Conservation (phyloP, 108 stramenopile species). For the Licmophora abbreviata region DNA sequence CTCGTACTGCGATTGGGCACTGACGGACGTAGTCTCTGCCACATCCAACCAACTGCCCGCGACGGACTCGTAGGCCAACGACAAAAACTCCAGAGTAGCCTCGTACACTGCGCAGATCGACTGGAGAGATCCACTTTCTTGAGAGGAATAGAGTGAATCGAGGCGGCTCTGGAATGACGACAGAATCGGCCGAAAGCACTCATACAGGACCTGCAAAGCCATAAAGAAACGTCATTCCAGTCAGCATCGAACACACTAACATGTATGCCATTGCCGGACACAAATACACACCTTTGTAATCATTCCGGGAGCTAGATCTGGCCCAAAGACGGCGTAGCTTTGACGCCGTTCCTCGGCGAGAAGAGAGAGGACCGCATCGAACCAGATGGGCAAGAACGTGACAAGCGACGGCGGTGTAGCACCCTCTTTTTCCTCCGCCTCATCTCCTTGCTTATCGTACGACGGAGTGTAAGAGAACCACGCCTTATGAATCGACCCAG, state of each 20-base stretch:
- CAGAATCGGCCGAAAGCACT: conserved; percentile 68
- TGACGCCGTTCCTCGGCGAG: conserved; percentile 64
- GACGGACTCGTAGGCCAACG: conserved; percentile 69
- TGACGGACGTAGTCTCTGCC: conserved; percentile 17
- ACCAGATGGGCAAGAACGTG: conserved; percentile 70
- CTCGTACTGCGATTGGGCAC: conserved; percentile 25
- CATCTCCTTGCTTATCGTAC: conserved; percentile 20
- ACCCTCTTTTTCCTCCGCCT: conserved; percentile 21
- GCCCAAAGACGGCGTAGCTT: conserved; percentile 59
- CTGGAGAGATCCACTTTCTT: conserved; percentile 40
- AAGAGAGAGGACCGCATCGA: conserved; percentile 52
- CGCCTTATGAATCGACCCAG: conserved; percentile 44
- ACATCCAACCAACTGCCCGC: conserved; percentile 50
- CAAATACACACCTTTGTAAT: conserved; percentile 30
- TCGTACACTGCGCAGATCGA: conserved; percentile 64
- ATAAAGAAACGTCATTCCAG: not conserved
- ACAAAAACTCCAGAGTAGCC: conserved; percentile 72
- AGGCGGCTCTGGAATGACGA: conserved; percentile 62
- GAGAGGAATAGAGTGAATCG: conserved; percentile 34
- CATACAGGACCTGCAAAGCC: conserved; percentile 28
- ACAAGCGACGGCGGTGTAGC: conserved; percentile 43
- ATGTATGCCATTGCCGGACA: not conserved
- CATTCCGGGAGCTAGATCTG: conserved; percentile 49
- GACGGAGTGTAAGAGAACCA: conserved; percentile 51
- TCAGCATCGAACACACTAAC: not conserved